These are phyloP conservation scores for Acanthamoeba royreba DNA, from an alignment of 208 protist species.

Conservation along the genomic window DNA sequence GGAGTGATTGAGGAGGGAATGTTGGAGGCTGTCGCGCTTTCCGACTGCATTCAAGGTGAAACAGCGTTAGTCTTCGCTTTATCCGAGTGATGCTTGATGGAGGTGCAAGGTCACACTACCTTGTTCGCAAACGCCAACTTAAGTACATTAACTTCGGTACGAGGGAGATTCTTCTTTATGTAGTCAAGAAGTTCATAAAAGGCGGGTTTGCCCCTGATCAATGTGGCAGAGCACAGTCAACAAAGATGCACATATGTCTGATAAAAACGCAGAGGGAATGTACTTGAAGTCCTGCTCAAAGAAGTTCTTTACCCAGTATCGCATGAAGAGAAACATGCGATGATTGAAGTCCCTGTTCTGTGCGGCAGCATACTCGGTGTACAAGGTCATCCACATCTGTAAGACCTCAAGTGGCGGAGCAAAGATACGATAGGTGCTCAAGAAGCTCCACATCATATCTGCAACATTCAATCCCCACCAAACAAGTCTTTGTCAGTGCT, in stretches of 20 bases:
- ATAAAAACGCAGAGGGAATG: not conserved
- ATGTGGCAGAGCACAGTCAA: not conserved
- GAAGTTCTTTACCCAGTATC: not conserved
- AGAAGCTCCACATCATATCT: not conserved
- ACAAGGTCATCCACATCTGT: not conserved
- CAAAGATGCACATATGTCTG: too few species aligned
- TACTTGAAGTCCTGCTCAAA: slow-evolving; percentile 4
- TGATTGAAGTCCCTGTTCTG: not conserved
- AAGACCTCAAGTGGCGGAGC: not conserved
- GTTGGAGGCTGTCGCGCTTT: too few species aligned
- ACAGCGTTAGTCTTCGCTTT: too few species aligned
- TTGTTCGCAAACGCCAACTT: slow-evolving; percentile 17
- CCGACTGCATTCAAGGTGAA: too few species aligned
- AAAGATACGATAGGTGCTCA: not conserved
- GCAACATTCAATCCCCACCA: too few species aligned
- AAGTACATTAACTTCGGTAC: not conserved
- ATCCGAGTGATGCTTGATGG: too few species aligned
- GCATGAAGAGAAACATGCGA: not conserved
- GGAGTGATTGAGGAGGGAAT: too few species aligned
- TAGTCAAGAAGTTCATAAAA: not conserved
- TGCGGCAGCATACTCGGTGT: not conserved
- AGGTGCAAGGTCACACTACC: not conserved
- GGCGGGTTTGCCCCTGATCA: not conserved
- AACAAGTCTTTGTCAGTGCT: not conserved
- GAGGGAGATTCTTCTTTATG: not conserved